Evolutionary conservation across 1,139 yeast genomes (phyloP).

Genomic region (Candida tetrigidarum): DNA sequence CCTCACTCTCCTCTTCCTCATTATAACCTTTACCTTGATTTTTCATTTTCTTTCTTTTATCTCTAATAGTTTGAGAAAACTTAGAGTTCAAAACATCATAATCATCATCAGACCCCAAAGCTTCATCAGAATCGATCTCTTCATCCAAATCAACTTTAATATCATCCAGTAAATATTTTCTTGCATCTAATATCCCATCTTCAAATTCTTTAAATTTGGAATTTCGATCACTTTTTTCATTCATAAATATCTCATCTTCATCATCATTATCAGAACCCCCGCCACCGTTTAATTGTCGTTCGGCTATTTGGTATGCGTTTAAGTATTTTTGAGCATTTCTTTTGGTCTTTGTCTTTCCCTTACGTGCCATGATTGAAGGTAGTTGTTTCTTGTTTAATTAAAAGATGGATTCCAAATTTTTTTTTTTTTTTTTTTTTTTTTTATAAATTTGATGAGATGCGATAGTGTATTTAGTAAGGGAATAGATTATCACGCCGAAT

Average conservation of each 20-base stretch:
- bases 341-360: conserved; percentile 17
- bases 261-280: conserved; percentile 23
- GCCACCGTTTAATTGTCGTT: conserved; percentile 36
- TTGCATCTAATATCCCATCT: conserved; percentile 50
- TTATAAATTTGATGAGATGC: conserved; percentile 4
- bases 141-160: conserved; percentile 55
- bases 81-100: conserved; percentile 68
- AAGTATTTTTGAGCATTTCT: conserved; percentile 41
- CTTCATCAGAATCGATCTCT: conserved; percentile 78
- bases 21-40: conserved; percentile 22
- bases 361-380: neutral
- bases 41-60: conserved; percentile 44
- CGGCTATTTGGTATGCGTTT: conserved; percentile 53
- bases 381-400: neutral
- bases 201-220: conserved; percentile 21
- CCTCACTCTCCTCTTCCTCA: conserved; percentile 21
- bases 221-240: neutral
- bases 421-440: conserved; percentile 3
- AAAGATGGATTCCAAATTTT: neutral
- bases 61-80: conserved; percentile 71
- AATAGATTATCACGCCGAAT: no score
- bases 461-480: neutral
- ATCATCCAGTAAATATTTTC: conserved; percentile 36
- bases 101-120: conserved; percentile 77
- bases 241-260: conserved; percentile 17